Conservation (phyloP, 2,329 filamentous ascomycete species). For the Verticillium isaacii region DNA sequence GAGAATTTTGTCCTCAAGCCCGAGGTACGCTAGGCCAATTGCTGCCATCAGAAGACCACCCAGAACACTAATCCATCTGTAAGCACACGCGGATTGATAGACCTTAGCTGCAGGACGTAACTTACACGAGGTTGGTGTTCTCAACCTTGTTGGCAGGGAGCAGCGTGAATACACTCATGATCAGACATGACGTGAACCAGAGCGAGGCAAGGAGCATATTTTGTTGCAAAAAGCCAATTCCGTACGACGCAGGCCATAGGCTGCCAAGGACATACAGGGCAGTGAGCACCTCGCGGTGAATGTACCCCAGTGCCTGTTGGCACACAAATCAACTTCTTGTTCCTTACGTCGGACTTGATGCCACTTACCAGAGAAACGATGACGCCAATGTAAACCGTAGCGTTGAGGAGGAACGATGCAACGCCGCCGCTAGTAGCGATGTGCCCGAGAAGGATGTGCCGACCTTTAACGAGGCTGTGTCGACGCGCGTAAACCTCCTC, state of each 20-base stretch:
- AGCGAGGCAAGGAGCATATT: slow-evolving; percentile 60
- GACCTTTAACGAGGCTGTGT: slow-evolving; percentile 62
- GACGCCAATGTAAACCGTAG: slow-evolving; percentile 64
- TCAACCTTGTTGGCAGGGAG: slow-evolving; percentile 85
- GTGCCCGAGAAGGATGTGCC: slow-evolving; percentile 63
- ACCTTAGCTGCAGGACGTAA: slow-evolving; percentile 6
- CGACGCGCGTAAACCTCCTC: slow-evolving; percentile 85
- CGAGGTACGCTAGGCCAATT: slow-evolving; percentile 72
- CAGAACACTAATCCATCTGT: slow-evolving; percentile 47
- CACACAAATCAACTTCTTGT: background rate
- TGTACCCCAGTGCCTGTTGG: slow-evolving; percentile 79
- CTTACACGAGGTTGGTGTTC: slow-evolving; percentile 68
- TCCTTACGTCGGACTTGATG: background rate
- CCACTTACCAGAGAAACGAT: slow-evolving; percentile 69
- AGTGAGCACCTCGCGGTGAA: slow-evolving; percentile 82
- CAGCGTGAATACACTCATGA: slow-evolving; percentile 89
- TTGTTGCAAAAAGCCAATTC: slow-evolving; percentile 62
- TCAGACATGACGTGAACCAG: slow-evolving; percentile 72
- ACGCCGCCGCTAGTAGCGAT: slow-evolving; percentile 55
- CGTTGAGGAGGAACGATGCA: slow-evolving; percentile 58
- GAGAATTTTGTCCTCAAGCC: slow-evolving; percentile 61
- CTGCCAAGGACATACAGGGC: slow-evolving; percentile 70
- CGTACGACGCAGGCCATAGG: slow-evolving; percentile 75
- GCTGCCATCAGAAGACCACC: slow-evolving; percentile 75
- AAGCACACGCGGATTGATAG: slow-evolving; percentile 9